Percentiles rank a stretch among this genome's conserved stretches.
These are phyloP conservation scores for Lyophyllum semitale DNA, from an alignment of 768 basidiomycete species.

Conservation along the genomic window DNA sequence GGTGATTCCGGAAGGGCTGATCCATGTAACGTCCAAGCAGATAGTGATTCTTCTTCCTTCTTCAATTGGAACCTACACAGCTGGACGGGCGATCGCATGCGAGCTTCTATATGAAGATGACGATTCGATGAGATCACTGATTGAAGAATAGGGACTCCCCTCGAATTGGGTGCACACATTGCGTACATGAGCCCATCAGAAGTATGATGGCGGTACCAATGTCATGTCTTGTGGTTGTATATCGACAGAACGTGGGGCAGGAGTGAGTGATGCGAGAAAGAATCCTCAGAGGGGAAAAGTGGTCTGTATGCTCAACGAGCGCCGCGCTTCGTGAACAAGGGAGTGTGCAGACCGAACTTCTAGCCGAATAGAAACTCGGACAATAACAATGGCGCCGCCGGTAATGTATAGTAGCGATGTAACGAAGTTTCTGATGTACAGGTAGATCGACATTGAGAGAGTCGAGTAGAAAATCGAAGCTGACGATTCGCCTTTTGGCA, in stretches of 20 bases:
- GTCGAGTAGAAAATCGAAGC: not conserved
- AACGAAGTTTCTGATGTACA: not conserved
- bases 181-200: conserved; percentile 3
- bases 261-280: not conserved
- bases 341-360: not conserved
- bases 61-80: not conserved
- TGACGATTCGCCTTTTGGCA: not conserved
- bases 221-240: not conserved
- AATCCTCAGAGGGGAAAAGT: not conserved
- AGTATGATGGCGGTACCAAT: conserved; percentile 1
- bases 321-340: not conserved
- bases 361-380: conserved; percentile 3
- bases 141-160: not conserved
- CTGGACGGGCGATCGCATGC: not conserved
- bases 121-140: not conserved
- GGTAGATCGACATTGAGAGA: not conserved
- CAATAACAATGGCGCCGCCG: conserved; percentile 6
- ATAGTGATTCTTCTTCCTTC: not conserved
- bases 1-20: not conserved
- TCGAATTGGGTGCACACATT: not conserved
- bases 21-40: not conserved
- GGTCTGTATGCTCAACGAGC: not conserved
- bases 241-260: not conserved
- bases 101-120: conserved; percentile 2
- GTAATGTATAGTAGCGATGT: conserved; percentile 4